phyloP scores from a whole-genome alignment of 2,329 filamentous ascomycete genomes.

The Fusarium sp. region DNA sequence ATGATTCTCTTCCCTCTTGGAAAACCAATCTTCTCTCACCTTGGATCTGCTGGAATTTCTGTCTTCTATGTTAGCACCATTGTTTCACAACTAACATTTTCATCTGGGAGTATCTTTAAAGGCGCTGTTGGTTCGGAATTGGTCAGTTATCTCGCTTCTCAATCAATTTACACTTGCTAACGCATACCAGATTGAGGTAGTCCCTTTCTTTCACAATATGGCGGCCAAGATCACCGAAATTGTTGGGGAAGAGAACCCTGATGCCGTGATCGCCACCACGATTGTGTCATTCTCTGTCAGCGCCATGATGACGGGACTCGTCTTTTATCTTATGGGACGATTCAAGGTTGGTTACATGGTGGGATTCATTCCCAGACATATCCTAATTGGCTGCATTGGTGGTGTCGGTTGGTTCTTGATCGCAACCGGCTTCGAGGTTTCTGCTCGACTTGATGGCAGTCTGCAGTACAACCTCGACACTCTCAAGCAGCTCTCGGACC shows the following conservation, averaged over 20 bases:
- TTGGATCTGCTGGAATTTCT: slow-evolving; percentile 94
- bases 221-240: slow-evolving; percentile 85
- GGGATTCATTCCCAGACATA: slow-evolving; percentile 96
- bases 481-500: slow-evolving; percentile 78
- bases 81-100: slow-evolving; percentile 91
- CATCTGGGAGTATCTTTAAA: slow-evolving; percentile 87
- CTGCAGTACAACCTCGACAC: slow-evolving; percentile 86
- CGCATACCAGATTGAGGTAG: slow-evolving; percentile 83
- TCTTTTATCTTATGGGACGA: slow-evolving; percentile 92
- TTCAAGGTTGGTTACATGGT: slow-evolving; percentile 93
- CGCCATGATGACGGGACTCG: slow-evolving; percentile 88
- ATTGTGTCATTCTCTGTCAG: slow-evolving; percentile 93
- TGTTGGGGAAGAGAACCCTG: slow-evolving; percentile 84
- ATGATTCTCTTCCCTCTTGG: slow-evolving; percentile 97
- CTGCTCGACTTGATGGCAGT: slow-evolving; percentile 87
- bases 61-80: slow-evolving; percentile 99
- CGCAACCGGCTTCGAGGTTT: slow-evolving; percentile 93
- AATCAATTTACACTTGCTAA: slow-evolving; percentile 7
- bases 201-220: slow-evolving; percentile 99
- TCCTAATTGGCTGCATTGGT: slow-evolving; percentile 96
- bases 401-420: slow-evolving; percentile 97
- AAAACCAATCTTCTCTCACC: slow-evolving; percentile 84
- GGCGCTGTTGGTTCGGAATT: slow-evolving; percentile 96
- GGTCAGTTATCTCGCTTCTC: slow-evolving; percentile 62
- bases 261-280: slow-evolving; percentile 92